Base-by-base conservation (phyloP, 179 eudicot genomes). In the Sideroxylon spinosum region DNA sequence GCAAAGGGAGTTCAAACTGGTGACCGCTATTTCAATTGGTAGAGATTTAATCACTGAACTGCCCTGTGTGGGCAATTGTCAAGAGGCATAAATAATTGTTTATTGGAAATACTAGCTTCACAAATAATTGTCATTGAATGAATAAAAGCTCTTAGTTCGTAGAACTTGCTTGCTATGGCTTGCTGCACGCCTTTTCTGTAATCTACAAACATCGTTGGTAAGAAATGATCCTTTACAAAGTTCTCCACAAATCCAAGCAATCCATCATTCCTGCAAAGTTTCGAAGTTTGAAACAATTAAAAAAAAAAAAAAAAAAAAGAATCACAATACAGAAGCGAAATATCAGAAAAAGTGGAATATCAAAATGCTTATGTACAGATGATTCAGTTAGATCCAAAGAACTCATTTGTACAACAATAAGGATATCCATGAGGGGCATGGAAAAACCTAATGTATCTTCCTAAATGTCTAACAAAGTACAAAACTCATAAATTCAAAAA, bases 151-250 rank as follows among this genome's bases (percentile, higher is more conserved):
- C 7, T 49, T 22, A 73, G 78, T 44, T 79, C 32, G 29, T 9
- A 62, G 55, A 73, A 88, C 98, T 85, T 88, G 81, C 99, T 95
- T 90, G 99, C 94, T 91, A 95, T 95, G 74, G 99, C 98, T 86
- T 95, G 99, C 80, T 95, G 99, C 62, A 95, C 94, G 78, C 97
- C 83, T 94, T 95, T 95, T 78, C 99, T 89, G 86, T 95, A 95
- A 86, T 95, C 99, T 68, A 96, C 98, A 81, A 91, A 94, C 98
- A 96, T 90, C 70, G 99, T 90, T 62, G 99, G 99, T 78, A 96
- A 83, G 77, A 96, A 96, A 64, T 94, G 99, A 74, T 96, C 99
- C 83, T 96, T 96, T 85, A 94, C 97, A 82, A 96, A 96, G 84
- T 94, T 96, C 86, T 96, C 99, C 76, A 91, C 90, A 85, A 96